phyloP scores from a whole-genome alignment of 805 yeast species.

The Suhomyces kilbournensis region DNA sequence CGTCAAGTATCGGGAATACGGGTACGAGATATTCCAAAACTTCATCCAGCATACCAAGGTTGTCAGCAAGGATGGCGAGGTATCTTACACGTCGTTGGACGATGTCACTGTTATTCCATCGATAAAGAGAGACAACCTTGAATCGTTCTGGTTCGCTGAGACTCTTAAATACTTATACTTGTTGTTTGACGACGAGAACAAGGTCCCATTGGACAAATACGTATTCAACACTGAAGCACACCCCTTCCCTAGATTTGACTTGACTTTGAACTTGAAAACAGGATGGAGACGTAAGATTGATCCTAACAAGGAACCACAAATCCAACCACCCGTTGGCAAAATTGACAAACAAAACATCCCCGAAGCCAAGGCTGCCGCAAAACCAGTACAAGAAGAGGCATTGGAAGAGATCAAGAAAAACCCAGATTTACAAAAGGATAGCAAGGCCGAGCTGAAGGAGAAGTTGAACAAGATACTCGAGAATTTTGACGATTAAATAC shows the following conservation, averaged over 20 bases:
- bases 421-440: conserved; percentile 27
- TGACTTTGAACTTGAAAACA: conserved; percentile 51
- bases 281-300: conserved; percentile 53
- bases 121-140: conserved; percentile 65
- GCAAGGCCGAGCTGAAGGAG: conserved; percentile 24
- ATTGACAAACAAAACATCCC: conserved; percentile 33
- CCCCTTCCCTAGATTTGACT: conserved; percentile 74
- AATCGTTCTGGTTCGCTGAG: conserved; percentile 92
- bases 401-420: conserved; percentile 33
- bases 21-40: conserved; percentile 76
- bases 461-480: conserved; percentile 18
- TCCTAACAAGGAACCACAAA: conserved; percentile 15
- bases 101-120: conserved; percentile 64
- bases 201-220: conserved; percentile 62
- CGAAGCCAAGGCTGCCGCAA: conserved; percentile 41
- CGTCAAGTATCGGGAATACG: conserved; percentile 81
- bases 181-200: conserved; percentile 64
- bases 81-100: conserved; percentile 58
- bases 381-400: conserved; percentile 33
- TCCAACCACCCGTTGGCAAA: conserved; percentile 9
- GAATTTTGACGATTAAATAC: neutral
- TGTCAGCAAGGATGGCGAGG: conserved; percentile 38
- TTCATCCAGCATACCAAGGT: conserved; percentile 61
- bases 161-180: conserved; percentile 83
- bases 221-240: conserved; percentile 94